Conservation (phyloP, 768 basidiomycete genomes). For the Agaricus subrufescens region DNA sequence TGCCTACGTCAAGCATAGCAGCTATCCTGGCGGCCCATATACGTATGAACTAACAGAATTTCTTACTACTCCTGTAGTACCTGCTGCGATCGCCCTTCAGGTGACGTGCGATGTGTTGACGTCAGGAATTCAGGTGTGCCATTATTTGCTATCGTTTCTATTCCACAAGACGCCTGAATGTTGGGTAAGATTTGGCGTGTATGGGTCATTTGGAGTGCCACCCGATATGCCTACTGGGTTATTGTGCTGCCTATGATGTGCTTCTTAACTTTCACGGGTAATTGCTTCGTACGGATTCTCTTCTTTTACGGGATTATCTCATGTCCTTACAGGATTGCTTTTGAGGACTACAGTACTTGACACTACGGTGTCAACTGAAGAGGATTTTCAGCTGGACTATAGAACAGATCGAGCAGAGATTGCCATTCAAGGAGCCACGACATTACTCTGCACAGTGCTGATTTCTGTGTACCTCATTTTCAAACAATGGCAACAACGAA, state of each 20-base stretch:
- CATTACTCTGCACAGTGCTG: not conserved
- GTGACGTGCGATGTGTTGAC: not conserved
- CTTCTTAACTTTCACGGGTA: not conserved
- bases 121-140: not conserved
- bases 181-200: not conserved
- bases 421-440: not conserved
- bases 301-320: too few species aligned
- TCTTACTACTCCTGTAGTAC: too few species aligned
- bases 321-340: not conserved
- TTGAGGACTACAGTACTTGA: not conserved
- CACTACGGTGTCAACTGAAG: not conserved
- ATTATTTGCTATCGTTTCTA: not conserved
- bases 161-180: not conserved
- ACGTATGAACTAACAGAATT: too few species aligned
- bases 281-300: not conserved
- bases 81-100: not conserved
- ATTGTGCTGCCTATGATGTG: not conserved
- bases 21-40: too few species aligned
- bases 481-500: not conserved
- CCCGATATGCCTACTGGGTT: not conserved
- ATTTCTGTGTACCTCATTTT: not conserved
- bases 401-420: not conserved
- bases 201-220: not conserved
- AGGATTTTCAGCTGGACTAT: not conserved
- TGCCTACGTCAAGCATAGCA: not conserved